Percentiles rank a stretch among this genome's conserved stretches.
Evolutionary conservation across 192 early-diverging fungal species (phyloP).

Genomic region (Backusella sp.): DNA sequence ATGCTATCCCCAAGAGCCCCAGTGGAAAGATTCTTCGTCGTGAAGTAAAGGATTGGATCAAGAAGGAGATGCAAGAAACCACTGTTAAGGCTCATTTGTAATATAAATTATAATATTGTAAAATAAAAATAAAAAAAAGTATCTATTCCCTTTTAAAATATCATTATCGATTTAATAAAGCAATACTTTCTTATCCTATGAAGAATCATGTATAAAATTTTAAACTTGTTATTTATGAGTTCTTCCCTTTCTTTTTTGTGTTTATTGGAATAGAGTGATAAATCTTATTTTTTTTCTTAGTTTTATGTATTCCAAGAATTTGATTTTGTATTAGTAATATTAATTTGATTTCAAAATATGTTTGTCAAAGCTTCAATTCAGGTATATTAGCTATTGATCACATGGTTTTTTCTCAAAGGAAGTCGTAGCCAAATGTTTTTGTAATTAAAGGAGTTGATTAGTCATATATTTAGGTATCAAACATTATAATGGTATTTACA

Average conservation of each 20-base stretch:
- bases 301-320: no score
- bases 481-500: no score
- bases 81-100: slow-evolving; percentile 5
- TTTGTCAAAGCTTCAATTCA: neutral
- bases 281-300: no score
- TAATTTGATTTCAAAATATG: neutral
- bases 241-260: no score
- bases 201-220: neutral
- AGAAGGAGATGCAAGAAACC: slow-evolving; percentile 21
- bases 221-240: neutral
- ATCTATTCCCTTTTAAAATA: neutral
- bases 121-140: slow-evolving; percentile 6
- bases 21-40: slow-evolving; percentile 84
- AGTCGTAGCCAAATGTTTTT: neutral
- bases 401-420: neutral
- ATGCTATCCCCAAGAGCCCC: slow-evolving; percentile 74
- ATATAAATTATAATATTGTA: neutral
- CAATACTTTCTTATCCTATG: neutral
- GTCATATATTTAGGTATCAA: no score
- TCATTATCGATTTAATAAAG: neutral
- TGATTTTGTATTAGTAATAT: neutral
- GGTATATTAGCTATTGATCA: neutral
- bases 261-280: no score
- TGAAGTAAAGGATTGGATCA: slow-evolving; percentile 37
- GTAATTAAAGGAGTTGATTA: no score